Evolutionary conservation across 2,329 filamentous ascomycete species (phyloP), one percentile per base, ranked within the genome.

Genomic region (Shiraia sp.): DNA sequence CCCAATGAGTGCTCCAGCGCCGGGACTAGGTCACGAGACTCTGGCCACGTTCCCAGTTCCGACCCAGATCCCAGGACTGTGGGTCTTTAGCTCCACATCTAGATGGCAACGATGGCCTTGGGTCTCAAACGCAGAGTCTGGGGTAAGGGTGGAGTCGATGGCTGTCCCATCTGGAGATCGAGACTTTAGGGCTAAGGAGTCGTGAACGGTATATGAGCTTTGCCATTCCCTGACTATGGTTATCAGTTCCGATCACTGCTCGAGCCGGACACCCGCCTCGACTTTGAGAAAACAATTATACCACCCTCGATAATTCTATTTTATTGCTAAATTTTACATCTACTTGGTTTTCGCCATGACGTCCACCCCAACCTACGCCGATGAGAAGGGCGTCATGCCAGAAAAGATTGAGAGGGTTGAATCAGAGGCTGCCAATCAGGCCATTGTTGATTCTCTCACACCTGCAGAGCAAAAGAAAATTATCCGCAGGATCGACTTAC

Each of bases 401-500:
- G 19, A 28, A 13, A 42, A 51, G 41, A 44, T 57, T 13, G 51
- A 59, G 39, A 49, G 53, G 19, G 23, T 55, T 27, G 49, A 53
- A 19, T 50, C 55, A 12, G 32, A 45, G 8, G 36, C 36, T 6
- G 34, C 40, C 26, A 55, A 45, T 39, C 36, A 55, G 42, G 51
- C 49, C 12, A 43, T 42, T 29, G 50, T 59, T 42, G 47, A 44
- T 32, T 45, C 40, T 3, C 57, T 53, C 32, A 59, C 55, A 14
- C 53, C 51, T 10, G 51, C 55, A 36, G 36, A 59, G 42, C 55
- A 57, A 38, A 59, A 45, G 44, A 55, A 47, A 41, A 57, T 59
- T 33, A 41, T 59, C 14, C 55, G 51, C 42, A 59, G 54, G 38
- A 46, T 70, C 13, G 72, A 73, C 47, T 43, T 62, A 31, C 63